Percentiles rank a stretch among this genome's conserved stretches.
These are phyloP conservation scores for Isoetes taiwanensis DNA, from an alignment of 75 land plant species.

Conservation along the genomic window DNA sequence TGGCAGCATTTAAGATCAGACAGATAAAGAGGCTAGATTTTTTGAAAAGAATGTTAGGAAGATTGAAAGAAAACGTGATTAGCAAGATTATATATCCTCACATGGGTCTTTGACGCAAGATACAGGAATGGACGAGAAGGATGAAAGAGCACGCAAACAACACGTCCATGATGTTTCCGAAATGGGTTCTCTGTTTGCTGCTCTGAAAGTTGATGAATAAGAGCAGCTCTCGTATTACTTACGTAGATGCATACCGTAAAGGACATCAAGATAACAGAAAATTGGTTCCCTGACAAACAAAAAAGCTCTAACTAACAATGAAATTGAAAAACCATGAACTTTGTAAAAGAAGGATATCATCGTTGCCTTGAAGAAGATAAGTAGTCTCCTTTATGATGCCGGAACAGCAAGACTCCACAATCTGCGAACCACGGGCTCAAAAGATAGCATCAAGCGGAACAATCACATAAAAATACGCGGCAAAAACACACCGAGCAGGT, in stretches of 20 bases:
- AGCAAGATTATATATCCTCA: constrained; percentile 76
- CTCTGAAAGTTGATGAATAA: constrained; percentile 89
- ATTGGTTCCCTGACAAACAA: too few species aligned
- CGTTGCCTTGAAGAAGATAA: background rate
- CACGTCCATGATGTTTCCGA: constrained; percentile 69
- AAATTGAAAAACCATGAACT: too few species aligned
- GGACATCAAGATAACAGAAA: constrained; percentile 33
- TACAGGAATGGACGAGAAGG: constrained; percentile 66
- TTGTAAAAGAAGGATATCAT: background rate
- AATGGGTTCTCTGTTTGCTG: constrained; percentile 66
- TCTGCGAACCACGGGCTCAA: too few species aligned
- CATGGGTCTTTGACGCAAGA: constrained; percentile 68
- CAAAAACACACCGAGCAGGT: background rate
- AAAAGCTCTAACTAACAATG: too few species aligned
- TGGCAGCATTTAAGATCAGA: too few species aligned
- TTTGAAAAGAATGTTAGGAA: too few species aligned
- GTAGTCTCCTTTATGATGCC: background rate
- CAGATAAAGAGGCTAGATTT: too few species aligned
- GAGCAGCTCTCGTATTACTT: constrained; percentile 67
- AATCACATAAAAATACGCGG: too few species aligned
- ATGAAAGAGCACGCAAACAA: constrained; percentile 66
- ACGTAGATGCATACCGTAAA: constrained; percentile 42
- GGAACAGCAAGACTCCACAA: too few species aligned
- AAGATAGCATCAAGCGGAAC: too few species aligned
- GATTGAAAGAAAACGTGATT: too few species aligned